Evolutionary conservation across 2,329 filamentous ascomycete species (phyloP), one percentile per base, ranked within the genome.

Genomic region (Plectosphaerella sp.): DNA sequence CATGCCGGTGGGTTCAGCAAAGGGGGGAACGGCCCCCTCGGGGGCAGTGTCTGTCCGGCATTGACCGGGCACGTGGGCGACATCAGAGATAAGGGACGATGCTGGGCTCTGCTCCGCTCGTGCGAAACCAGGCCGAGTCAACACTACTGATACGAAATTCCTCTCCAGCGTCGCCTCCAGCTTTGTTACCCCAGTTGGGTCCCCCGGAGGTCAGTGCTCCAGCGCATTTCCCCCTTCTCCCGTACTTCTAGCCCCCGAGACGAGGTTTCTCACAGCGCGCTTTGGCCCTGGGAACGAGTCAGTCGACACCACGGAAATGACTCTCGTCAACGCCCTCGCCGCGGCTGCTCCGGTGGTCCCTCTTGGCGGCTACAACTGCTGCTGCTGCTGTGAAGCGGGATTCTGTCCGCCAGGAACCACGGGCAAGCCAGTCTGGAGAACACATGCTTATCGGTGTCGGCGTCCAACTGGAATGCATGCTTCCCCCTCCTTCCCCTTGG

Each of bases 251-350:
- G 41, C 41, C 41, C 41, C n/a, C 41, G 41, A 43, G 41, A 43
- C 41, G 41, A 43, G 41, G 41, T 43, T 12, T 20, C 8, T 12
- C n/a, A 10, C 10, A 5, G 10, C 11, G 41, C 11, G 16, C 41
- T 43, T 43, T 22, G n/a, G 41, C 41, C 41, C 18, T 10, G n/a
- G 4, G 41, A 12, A n/a, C 52, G 52, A 56, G 42, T 56, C 54
- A 50, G 49, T 22, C 41, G 43, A 22, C 49, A 39, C 24, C 43
- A 48, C 49, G 47, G 54, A 57, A 56, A 54, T 54, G 55, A 45
- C 33, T 16, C 18, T 43, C 10, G 7, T 43, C n/a, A 4, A 3
- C 16, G 22, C 41, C 16, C 16, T 43, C 16, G 41, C n/a, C 18
- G 16, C n/a, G 16, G 16, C n/a, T 22, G 16, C 41, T 33, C 28